A percentile compares a stretch with the other conserved stretches of the same genome.
These are phyloP conservation scores for Albophoma yamanashiensis DNA, from an alignment of 2,329 filamentous ascomycete species.

Conservation along the genomic window DNA sequence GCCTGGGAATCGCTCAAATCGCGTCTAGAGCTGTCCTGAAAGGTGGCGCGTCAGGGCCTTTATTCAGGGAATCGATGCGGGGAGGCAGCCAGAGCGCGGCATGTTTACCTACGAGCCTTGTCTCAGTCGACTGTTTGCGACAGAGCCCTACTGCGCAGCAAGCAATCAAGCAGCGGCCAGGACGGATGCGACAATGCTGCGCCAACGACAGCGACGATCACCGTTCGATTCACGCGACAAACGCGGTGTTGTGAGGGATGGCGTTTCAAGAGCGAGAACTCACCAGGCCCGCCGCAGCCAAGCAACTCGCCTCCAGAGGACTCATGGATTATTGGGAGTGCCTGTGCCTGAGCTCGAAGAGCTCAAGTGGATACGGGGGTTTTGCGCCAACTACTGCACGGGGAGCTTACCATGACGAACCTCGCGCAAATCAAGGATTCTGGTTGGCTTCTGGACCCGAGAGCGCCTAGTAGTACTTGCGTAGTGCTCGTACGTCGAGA, in stretches of 20 bases:
- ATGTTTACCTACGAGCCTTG: not conserved
- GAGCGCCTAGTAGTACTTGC: too few relatives aligned
- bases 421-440: not conserved
- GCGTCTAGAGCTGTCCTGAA: not conserved
- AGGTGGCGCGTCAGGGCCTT: not conserved
- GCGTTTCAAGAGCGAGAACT: not conserved
- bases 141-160: not conserved
- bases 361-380: not conserved
- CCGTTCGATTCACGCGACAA: not conserved
- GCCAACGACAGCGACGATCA: not conserved
- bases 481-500: not conserved
- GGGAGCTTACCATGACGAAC: not conserved
- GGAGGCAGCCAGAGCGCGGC: not conserved
- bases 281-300: not conserved
- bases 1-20: not conserved
- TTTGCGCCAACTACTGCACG: not conserved
- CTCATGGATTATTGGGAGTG: not conserved
- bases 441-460: not conserved
- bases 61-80: not conserved
- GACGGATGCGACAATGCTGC: not conserved
- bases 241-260: not conserved
- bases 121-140: not conserved
- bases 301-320: not conserved
- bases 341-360: not conserved
- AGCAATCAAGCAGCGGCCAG: not conserved